These are phyloP conservation scores for Circinella minor DNA, from an alignment of 371 early-diverging fungal genomes.

Conservation along the genomic window DNA sequence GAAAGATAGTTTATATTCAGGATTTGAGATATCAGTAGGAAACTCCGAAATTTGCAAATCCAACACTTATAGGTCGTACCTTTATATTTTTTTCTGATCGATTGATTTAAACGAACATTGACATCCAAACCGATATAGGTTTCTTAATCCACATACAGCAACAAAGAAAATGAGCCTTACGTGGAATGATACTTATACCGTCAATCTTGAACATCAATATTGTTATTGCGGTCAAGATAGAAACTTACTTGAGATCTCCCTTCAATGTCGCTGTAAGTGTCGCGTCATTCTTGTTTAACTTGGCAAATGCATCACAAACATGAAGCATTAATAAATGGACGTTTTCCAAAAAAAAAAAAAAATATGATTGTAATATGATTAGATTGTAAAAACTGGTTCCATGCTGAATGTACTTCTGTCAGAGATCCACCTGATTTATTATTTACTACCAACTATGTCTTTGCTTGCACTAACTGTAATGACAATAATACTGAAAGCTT, in stretches of 20 bases:
- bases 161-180: conserved; percentile 1
- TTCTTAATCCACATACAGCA: too few species aligned
- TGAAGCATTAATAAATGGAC: not conserved
- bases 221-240: conserved; percentile 74
- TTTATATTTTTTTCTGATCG: too few species aligned
- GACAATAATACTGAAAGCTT: conserved; percentile 49
- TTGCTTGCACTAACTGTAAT: conserved; percentile 55
- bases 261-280: conserved; percentile 65
- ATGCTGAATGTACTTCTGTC: conserved; percentile 61
- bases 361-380: not conserved
- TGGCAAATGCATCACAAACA: not conserved
- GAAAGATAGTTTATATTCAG: too few species aligned
- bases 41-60: too few species aligned
- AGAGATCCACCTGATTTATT: conserved; percentile 57
- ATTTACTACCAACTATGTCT: conserved; percentile 69
- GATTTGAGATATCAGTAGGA: too few species aligned
- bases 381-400: conserved; percentile 76
- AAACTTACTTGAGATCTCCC: conserved; percentile 56
- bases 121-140: too few species aligned
- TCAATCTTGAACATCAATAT: conserved; percentile 63
- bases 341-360: not conserved
- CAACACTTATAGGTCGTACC: too few species aligned
- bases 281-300: not conserved
- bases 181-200: conserved; percentile 70
- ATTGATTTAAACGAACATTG: too few species aligned